Conservation (phyloP, 2,329 filamentous ascomycete genomes). For the Dothistroma septosporum region DNA sequence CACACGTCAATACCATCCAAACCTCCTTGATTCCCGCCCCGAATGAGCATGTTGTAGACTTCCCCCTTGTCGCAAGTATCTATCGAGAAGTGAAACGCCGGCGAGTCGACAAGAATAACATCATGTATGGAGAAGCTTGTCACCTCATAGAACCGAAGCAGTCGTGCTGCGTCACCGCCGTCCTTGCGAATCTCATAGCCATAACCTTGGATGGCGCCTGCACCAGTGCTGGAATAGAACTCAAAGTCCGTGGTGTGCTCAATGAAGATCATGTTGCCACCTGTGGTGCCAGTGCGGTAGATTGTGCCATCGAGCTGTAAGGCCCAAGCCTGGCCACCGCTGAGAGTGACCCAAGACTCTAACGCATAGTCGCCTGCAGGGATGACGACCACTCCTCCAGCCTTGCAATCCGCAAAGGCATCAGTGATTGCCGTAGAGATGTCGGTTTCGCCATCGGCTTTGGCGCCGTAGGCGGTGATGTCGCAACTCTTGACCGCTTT, state of each 20-base stretch:
- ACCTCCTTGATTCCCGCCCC: conserved; percentile 50
- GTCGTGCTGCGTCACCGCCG: conserved; percentile 41
- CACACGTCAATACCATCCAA: conserved; percentile 56
- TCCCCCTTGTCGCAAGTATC: conserved; percentile 52
- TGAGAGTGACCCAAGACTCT: conserved; percentile 48
- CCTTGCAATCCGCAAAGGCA: conserved; percentile 50
- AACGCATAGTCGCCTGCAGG: conserved; percentile 50
- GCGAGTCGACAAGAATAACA: conserved; percentile 47
- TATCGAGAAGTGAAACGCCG: conserved; percentile 49
- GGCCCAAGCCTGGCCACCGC: conserved; percentile 46
- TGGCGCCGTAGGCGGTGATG: conserved; percentile 51
- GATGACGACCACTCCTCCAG: conserved; percentile 50
- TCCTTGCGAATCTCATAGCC: conserved; percentile 48
- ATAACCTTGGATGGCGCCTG: conserved; percentile 51
- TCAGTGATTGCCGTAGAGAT: conserved; percentile 46
- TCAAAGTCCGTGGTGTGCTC: conserved; percentile 51
- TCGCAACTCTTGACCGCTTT: conserved; percentile 49
- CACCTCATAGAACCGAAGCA: conserved; percentile 38
- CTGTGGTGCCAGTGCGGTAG: conserved; percentile 48
- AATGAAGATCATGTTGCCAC: conserved; percentile 53
- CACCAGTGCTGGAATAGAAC: conserved; percentile 50
- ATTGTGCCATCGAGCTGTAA: conserved; percentile 53
- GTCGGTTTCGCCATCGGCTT: conserved; percentile 51
- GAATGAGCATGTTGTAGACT: conserved; percentile 54
- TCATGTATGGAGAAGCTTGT: conserved; percentile 37